Base-by-base conservation (phyloP, 106 monocot genomes). In the Dendrobium chrysotoxum region DNA sequence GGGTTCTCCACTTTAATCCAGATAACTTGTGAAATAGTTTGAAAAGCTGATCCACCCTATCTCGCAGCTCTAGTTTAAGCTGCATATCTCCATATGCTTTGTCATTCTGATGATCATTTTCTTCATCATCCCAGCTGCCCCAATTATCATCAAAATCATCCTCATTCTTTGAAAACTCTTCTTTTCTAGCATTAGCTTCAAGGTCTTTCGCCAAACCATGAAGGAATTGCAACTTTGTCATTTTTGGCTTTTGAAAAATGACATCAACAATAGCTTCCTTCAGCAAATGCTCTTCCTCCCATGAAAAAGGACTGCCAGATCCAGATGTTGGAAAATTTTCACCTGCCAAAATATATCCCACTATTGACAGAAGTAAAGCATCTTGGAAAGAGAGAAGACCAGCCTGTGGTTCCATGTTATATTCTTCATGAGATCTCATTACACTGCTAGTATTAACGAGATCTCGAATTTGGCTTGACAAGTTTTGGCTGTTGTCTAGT, bases 311-410 rank as follows among this genome's bases (percentile, higher is more conserved):
- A 16, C 95, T 85, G 35, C 40, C 82, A 20, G 88, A 85, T 18
- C 84, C 89, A 81, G 99, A 91, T 42, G 88, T 90, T 71, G 88
- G 89, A 65, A 95, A 95, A 81, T 86, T 91, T 83, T 90, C 93
- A 64, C 98, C 95, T 73, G 95, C 95, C 82, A 99, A 90, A 80
- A 99, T 90, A 85, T 93, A 99, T 76, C 99, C 99, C 74, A 86
- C 78, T 70, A 90, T 71, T 47, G 91, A 87, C 77, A 99, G 91
- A 81, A 99, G 93, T 50, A 99, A 80, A 7, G 86, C 87, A 82
- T 95, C 99, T 81, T 95, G 86, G 75, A 99, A 90, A 78, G 91
- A 89, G 53, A 99, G 88, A 79, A 93, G 88, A 76, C 85, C 71
- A 53, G 80, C 72, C 18, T 82, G 77, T 82, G 88, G 64, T 74